Percentiles rank a stretch among this genome's conserved stretches.
Conservation (phyloP, 192 early-diverging fungal genomes). For the Entomortierella parvispora region DNA sequence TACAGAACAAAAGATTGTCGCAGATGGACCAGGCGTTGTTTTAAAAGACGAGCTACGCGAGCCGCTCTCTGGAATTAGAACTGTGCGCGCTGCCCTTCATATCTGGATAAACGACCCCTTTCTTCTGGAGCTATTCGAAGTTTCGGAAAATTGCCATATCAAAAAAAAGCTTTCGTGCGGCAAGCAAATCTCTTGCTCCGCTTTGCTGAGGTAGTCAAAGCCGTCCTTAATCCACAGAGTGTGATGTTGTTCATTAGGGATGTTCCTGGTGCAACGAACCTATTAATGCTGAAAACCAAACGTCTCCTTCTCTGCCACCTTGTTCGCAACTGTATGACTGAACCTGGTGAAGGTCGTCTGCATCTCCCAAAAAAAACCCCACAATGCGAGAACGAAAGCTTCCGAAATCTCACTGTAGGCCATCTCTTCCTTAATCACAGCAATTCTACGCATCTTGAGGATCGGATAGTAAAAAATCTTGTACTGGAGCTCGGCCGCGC, state of each 20-base stretch:
- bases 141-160: neutral
- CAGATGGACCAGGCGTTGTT: no score
- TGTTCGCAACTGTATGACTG: conserved; percentile 14
- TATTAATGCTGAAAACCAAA: conserved; percentile 14
- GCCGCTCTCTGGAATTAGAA: no score
- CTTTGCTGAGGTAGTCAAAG: conserved; percentile 13
- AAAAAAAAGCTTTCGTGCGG: conserved; percentile 17
- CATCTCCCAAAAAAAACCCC: conserved; percentile 13
- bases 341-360: conserved; percentile 21
- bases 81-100: no score
- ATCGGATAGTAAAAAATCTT: conserved; percentile 16
- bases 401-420: conserved; percentile 10
- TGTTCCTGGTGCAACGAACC: conserved; percentile 11
- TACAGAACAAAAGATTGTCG: no score
- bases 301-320: conserved; percentile 11
- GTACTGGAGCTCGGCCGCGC: conserved; percentile 5
- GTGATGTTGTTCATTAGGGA: conserved; percentile 3
- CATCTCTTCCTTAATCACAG: conserved; percentile 6
- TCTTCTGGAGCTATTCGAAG: no score
- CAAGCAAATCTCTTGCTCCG: conserved; percentile 11
- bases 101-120: no score
- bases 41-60: no score
- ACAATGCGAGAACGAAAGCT: conserved; percentile 13
- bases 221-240: conserved; percentile 9
- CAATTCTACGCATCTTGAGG: conserved; percentile 17